phyloP scores from a whole-genome alignment of 306 rosid genomes.

The Pachyrhizus erosus region DNA sequence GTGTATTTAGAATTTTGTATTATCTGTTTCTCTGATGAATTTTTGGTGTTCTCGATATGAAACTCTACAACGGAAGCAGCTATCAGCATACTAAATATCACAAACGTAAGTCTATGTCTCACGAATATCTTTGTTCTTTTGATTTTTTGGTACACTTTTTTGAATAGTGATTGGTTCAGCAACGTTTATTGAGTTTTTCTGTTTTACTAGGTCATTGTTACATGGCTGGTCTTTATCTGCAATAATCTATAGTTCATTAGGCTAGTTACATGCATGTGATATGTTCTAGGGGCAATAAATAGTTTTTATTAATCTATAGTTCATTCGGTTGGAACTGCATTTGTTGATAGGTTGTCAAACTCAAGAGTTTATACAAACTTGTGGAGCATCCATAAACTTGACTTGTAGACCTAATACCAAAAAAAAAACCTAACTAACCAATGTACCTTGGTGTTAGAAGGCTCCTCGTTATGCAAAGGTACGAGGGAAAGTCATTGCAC shows the following conservation, averaged over 20 bases:
- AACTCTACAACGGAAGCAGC: conserved; percentile 68
- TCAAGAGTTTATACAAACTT: not conserved
- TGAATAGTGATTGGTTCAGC: conserved; percentile 18
- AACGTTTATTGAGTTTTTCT: conserved; percentile 32
- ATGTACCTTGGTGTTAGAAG: too few relatives aligned
- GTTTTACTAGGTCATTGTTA: conserved; percentile 35
- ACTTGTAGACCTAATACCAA: not conserved
- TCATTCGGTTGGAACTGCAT: conserved; percentile 17
- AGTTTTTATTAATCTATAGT: not conserved
- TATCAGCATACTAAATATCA: conserved; percentile 99
- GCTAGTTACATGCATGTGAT: conserved; percentile 7
- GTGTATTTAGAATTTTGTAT: conserved; percentile 19
- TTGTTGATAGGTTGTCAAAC: conserved; percentile 7
- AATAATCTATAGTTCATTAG: not conserved
- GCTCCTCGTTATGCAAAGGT: too few relatives aligned
- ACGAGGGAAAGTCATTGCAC: too few relatives aligned
- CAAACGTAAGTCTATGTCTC: conserved; percentile 82
- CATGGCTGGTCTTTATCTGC: conserved; percentile 1
- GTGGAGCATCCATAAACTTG: not conserved
- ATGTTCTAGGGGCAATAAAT: conserved; percentile 5
- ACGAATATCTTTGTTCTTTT: conserved; percentile 34
- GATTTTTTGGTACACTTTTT: conserved; percentile 8
- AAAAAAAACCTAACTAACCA: too few relatives aligned
- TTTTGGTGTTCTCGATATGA: conserved; percentile 58
- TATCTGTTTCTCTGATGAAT: conserved; percentile 36